These are phyloP conservation scores for Heliamphora pulchella DNA, from an alignment of 179 eudicot genomes.

Conservation along the genomic window DNA sequence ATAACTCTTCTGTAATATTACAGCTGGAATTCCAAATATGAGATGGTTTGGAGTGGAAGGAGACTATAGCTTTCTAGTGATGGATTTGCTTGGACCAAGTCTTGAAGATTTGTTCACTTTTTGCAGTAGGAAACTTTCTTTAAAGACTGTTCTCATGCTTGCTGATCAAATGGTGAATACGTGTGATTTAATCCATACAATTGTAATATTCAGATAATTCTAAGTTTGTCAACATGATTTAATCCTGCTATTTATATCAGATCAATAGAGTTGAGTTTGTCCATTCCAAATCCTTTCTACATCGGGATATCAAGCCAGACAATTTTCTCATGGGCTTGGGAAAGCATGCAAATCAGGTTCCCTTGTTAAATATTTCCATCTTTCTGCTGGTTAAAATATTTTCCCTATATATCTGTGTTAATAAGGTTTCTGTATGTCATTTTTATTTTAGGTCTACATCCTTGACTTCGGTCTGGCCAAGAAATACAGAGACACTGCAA, in stretches of 20 bases:
- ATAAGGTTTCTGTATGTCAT: too few relatives aligned
- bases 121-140: constrained; percentile 34
- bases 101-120: constrained; percentile 36
- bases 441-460: constrained; percentile 37
- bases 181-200: too few relatives aligned
- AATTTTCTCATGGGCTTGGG: constrained; percentile 92
- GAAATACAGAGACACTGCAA: constrained; percentile 63
- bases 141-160: constrained; percentile 39
- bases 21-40: constrained; percentile 39
- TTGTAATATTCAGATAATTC: too few relatives aligned
- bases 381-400: too few relatives aligned
- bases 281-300: constrained; percentile 70
- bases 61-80: constrained; percentile 38
- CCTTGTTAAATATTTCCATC: background rate
- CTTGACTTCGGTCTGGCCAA: constrained; percentile 87
- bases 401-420: too few relatives aligned
- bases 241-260: constrained; percentile 24
- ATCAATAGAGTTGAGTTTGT: constrained; percentile 76
- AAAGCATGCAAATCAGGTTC: constrained; percentile 77
- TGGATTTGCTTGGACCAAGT: constrained; percentile 39
- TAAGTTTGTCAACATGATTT: too few relatives aligned
- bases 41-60: constrained; percentile 43
- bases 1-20: background rate
- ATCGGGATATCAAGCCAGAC: constrained; percentile 86
- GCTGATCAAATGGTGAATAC: constrained; percentile 36